These are phyloP conservation scores for Komagataella kurtzmanii DNA, from an alignment of 805 yeast species.

Conservation along the genomic window DNA sequence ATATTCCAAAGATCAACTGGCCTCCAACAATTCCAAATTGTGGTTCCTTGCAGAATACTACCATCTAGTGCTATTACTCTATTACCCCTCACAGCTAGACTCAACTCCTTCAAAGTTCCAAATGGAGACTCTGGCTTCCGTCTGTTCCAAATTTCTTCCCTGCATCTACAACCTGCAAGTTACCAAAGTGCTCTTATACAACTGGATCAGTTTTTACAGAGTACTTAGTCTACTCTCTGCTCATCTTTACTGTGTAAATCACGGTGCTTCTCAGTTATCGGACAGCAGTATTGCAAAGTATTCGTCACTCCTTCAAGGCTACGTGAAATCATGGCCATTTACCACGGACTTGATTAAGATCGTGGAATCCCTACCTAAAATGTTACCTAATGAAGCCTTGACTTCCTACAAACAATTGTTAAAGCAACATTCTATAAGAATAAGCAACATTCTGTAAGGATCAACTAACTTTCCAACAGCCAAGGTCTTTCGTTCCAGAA, in stretches of 20 bases:
- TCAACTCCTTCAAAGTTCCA: neutral
- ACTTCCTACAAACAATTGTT: neutral
- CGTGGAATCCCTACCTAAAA: neutral
- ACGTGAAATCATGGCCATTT: neutral
- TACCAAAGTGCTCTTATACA: neutral
- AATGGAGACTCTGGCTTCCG: neutral
- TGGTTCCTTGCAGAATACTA: neutral
- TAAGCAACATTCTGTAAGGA: neutral
- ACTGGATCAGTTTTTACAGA: neutral
- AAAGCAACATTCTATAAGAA: neutral
- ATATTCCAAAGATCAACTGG: neutral
- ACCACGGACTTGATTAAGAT: neutral
- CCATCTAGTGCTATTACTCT: neutral
- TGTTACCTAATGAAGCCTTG: neutral
- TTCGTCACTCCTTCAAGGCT: neutral
- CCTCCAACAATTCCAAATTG: neutral
- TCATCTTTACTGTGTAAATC: neutral
- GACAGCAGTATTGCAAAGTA: neutral
- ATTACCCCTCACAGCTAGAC: neutral
- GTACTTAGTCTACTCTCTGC: neutral
- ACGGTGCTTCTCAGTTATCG: neutral
- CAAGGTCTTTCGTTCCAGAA: constrained; percentile 46
- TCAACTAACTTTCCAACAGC: constrained; percentile 6
- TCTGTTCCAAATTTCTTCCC: neutral
- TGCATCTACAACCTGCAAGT: neutral